Conservation (phyloP, 176 grass and related monocot species). For the Phoenix dactylifera region DNA sequence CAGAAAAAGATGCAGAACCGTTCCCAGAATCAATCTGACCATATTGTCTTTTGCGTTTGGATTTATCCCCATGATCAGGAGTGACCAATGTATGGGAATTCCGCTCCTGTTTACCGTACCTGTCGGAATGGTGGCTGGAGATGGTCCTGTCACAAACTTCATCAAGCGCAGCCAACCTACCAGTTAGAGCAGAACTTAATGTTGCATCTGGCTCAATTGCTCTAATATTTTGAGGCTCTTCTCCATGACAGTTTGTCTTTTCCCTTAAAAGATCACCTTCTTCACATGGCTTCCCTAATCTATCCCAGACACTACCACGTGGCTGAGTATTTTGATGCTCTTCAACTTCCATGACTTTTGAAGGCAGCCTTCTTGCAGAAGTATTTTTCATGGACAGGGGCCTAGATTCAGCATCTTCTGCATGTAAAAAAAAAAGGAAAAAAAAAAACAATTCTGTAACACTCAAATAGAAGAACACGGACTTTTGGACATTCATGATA, state of each 20-base stretch:
- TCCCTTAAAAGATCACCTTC: slow-evolving; percentile 20
- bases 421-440: slow-evolving; percentile 9
- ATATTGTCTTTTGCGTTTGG: slow-evolving; percentile 37
- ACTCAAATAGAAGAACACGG: background rate
- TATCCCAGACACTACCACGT: slow-evolving; percentile 65
- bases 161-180: slow-evolving; percentile 21
- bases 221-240: slow-evolving; percentile 31
- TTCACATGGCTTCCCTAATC: slow-evolving; percentile 41
- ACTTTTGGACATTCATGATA: no score
- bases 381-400: slow-evolving; percentile 20
- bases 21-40: slow-evolving; percentile 29
- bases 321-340: slow-evolving; percentile 21
- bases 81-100: background rate
- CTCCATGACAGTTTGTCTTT: background rate
- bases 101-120: slow-evolving; percentile 7
- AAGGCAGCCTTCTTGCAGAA: slow-evolving; percentile 28
- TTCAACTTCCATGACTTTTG: slow-evolving; percentile 21
- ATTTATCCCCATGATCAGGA: slow-evolving; percentile 13
- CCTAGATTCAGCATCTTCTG: slow-evolving; percentile 29
- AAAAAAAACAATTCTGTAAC: background rate
- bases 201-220: slow-evolving; percentile 31
- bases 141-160: slow-evolving; percentile 18
- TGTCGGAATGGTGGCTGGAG: slow-evolving; percentile 13
- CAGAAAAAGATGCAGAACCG: slow-evolving; percentile 16
- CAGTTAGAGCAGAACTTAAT: slow-evolving; percentile 16